phyloP scores from a whole-genome alignment of 139 green algal species.

The Ettlia oleoabundans region DNA sequence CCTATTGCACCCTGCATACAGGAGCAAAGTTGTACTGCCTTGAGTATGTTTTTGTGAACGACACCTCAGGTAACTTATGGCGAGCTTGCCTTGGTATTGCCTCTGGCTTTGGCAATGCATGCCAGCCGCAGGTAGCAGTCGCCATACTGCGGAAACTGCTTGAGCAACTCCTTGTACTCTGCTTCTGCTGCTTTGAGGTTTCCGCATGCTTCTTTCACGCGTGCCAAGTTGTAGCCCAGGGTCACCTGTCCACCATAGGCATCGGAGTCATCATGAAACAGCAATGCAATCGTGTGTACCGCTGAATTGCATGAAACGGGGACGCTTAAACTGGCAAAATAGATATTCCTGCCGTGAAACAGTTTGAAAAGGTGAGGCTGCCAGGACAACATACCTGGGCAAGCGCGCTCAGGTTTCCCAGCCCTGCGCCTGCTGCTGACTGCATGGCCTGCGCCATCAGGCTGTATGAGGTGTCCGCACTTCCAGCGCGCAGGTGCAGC shows the following conservation, averaged over 20 bases:
- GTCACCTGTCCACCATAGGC: too few species aligned
- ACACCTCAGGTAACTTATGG: neutral
- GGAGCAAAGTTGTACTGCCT: neutral
- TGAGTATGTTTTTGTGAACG: too few species aligned
- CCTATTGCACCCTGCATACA: slow-evolving; percentile 50
- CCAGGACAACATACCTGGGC: neutral
- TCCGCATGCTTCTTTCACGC: slow-evolving; percentile 76
- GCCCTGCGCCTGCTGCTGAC: slow-evolving; percentile 7
- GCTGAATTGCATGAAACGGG: too few species aligned
- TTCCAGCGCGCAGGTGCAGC: slow-evolving; percentile 62
- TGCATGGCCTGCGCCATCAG: slow-evolving; percentile 60
- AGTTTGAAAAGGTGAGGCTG: too few species aligned
- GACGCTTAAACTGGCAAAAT: too few species aligned
- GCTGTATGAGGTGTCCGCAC: slow-evolving; percentile 31
- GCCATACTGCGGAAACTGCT: slow-evolving; percentile 75
- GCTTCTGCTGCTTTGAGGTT: slow-evolving; percentile 55
- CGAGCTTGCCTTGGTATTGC: slow-evolving; percentile 9
- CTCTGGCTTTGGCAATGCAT: slow-evolving; percentile 58
- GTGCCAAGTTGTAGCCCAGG: slow-evolving; percentile 82
- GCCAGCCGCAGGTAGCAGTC: slow-evolving; percentile 89
- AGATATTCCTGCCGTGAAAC: too few species aligned
- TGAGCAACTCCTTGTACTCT: slow-evolving; percentile 70
- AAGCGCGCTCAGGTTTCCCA: neutral
- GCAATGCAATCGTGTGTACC: too few species aligned
- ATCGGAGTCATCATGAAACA: too few species aligned